Evolutionary conservation across 306 rosid species (phyloP).

Genomic region (Acacia crassicarpa): DNA sequence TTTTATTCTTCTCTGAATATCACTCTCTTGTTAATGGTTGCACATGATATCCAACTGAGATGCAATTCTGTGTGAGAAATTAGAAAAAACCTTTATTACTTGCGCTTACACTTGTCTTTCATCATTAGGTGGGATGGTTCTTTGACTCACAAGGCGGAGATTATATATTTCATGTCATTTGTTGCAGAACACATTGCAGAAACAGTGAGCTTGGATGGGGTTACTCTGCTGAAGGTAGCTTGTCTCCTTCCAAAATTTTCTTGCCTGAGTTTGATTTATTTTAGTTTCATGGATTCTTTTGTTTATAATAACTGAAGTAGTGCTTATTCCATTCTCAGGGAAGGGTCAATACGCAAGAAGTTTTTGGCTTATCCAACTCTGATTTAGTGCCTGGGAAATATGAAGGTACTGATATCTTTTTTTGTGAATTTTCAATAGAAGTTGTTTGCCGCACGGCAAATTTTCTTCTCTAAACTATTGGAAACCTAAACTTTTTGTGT

Average conservation of each 20-base stretch:
- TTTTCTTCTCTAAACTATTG: not conserved
- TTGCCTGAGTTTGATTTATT: not conserved
- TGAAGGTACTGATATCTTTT: slow-evolving; percentile 49
- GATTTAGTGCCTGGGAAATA: slow-evolving; percentile 91
- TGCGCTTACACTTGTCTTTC: not conserved
- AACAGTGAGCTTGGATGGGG: slow-evolving; percentile 57
- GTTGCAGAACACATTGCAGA: slow-evolving; percentile 47
- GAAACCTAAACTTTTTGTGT: not conserved
- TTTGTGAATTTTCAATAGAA: not conserved
- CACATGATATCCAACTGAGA: slow-evolving; percentile 7
- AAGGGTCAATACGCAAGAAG: slow-evolving; percentile 79
- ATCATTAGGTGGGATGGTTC: slow-evolving; percentile 20
- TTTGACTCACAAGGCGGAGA: slow-evolving; percentile 11
- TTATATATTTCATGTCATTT: slow-evolving; percentile 3
- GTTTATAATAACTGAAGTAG: not conserved
- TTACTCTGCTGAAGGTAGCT: slow-evolving; percentile 75
- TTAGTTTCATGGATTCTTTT: not conserved
- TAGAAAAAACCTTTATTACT: not conserved
- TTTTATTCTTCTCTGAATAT: slow-evolving; percentile 19
- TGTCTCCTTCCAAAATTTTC: not conserved
- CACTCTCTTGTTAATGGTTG: slow-evolving; percentile 13
- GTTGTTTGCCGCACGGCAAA: not conserved
- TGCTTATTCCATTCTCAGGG: slow-evolving; percentile 49
- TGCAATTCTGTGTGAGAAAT: not conserved
- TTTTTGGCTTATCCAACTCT: slow-evolving; percentile 84